These are phyloP conservation scores for Austroboletus eburneus DNA, from an alignment of 768 basidiomycete genomes.

Conservation along the genomic window DNA sequence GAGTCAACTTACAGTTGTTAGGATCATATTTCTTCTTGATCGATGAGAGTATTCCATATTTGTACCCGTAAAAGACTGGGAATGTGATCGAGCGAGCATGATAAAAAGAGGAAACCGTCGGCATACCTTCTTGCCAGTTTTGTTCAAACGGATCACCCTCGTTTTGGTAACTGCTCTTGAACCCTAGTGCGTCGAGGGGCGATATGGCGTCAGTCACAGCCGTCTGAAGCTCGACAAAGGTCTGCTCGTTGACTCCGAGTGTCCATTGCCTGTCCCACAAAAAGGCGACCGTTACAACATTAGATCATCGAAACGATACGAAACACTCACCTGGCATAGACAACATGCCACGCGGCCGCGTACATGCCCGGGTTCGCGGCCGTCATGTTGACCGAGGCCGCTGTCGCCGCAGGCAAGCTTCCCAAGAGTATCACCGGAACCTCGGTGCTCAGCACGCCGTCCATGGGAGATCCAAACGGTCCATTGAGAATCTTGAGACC, in stretches of 20 bases:
- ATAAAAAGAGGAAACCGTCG: not conserved
- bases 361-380: slow-evolving; percentile 19
- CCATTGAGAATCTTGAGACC: slow-evolving; percentile 12
- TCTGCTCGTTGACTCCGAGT: not conserved
- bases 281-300: not conserved
- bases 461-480: not conserved
- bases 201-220: slow-evolving; percentile 8
- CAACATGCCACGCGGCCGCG: slow-evolving; percentile 10
- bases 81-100: not conserved
- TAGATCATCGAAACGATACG: not conserved
- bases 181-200: slow-evolving; percentile 14
- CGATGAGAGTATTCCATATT: not conserved
- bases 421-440: slow-evolving; percentile 1
- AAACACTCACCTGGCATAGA: slow-evolving; percentile 10
- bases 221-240: not conserved
- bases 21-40: not conserved
- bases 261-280: slow-evolving; percentile 14
- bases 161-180: slow-evolving; percentile 17
- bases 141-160: not conserved
- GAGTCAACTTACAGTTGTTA: not conserved
- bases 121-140: not conserved
- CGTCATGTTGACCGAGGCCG: slow-evolving; percentile 4
- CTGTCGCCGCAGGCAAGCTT: slow-evolving; percentile 5
- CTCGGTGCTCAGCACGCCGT: not conserved
- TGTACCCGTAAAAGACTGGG: not conserved